Evolutionary conservation across 2,329 filamentous ascomycete species (phyloP), one percentile per base, ranked within the genome.

Genomic region (Talaromyces sp.): DNA sequence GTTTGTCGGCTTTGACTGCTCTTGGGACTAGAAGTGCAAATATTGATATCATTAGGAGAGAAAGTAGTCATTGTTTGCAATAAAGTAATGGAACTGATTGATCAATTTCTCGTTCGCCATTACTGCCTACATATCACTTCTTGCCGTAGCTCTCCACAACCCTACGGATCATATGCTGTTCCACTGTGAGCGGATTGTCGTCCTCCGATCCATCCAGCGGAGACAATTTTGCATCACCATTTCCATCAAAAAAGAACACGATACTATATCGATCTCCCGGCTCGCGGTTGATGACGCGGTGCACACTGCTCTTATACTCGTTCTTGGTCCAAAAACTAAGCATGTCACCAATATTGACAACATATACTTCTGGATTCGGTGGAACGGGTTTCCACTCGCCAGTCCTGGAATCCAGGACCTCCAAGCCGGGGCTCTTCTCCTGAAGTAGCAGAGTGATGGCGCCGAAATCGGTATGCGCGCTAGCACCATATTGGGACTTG

Each of bases 381-480:
- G 76, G 72, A 0, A 83, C 81, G 62, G 76, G 69, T 11, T 79
- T 76, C 83, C 82, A 86, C 8, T 76, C 74, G 13, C 76, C 73
- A 10, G 79, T 80, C 3, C 77, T 66, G 16, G 74, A 72, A 65
- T 85, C 79, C 62, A 82, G 78, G 3, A 87, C 83, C 68, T 87
- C 79, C 1, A 87, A 77, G 0, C 84, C 85, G 35, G 81, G 79
- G 14, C 81, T 74, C 2, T 75, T 74, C 65, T 84, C 83, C 69
- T 86, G 84, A 3, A 86, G 77, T 11, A 87, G 79, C 35, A 87
- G 76, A 0, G 85, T 87, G 52, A 87, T 80, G 56, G 81, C 81
- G n/a, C 84, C 83, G 67, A 85, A 87, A 69, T 86, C 85, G 0
- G 83, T 85, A 68, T 86, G 85, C 3, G 82, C 83, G 0, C 84